These are phyloP conservation scores for Yarrowia keelungensis DNA, from an alignment of 805 yeast species.

Conservation along the genomic window DNA sequence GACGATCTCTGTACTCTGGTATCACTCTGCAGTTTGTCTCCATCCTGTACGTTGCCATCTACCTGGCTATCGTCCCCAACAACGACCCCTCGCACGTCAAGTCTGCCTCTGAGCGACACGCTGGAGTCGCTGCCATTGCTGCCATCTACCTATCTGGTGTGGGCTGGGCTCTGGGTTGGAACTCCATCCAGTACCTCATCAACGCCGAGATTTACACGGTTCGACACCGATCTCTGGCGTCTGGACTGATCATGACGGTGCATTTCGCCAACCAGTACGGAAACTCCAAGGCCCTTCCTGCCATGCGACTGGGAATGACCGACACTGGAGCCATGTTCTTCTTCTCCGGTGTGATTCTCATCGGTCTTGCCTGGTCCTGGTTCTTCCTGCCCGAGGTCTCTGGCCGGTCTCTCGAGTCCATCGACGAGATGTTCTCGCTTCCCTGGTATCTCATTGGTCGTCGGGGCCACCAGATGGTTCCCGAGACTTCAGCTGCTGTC, in stretches of 20 bases:
- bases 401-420: conserved; percentile 60
- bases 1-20: conserved; percentile 59
- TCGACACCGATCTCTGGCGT: conserved; percentile 58
- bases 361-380: conserved; percentile 58
- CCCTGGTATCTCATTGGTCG: conserved; percentile 66
- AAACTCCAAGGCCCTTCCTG: conserved; percentile 62
- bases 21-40: conserved; percentile 55
- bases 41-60: conserved; percentile 57
- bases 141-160: conserved; percentile 59
- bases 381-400: conserved; percentile 60
- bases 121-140: conserved; percentile 59
- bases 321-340: conserved; percentile 61
- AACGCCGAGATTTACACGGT: conserved; percentile 64
- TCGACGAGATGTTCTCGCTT: conserved; percentile 60
- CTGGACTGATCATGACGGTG: conserved; percentile 60
- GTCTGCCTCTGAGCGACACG: conserved; percentile 50
- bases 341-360: conserved; percentile 54
- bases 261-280: conserved; percentile 66
- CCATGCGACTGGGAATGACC: conserved; percentile 57
- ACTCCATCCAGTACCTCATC: conserved; percentile 61
- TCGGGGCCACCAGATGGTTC: conserved; percentile 29
- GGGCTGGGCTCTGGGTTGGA: conserved; percentile 69
- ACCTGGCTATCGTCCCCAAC: conserved; percentile 52
- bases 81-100: conserved; percentile 51
- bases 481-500: conserved; percentile 26